Evolutionary conservation across 2,329 filamentous ascomycete genomes (phyloP).

Genomic region (Colletotrichum sp.): DNA sequence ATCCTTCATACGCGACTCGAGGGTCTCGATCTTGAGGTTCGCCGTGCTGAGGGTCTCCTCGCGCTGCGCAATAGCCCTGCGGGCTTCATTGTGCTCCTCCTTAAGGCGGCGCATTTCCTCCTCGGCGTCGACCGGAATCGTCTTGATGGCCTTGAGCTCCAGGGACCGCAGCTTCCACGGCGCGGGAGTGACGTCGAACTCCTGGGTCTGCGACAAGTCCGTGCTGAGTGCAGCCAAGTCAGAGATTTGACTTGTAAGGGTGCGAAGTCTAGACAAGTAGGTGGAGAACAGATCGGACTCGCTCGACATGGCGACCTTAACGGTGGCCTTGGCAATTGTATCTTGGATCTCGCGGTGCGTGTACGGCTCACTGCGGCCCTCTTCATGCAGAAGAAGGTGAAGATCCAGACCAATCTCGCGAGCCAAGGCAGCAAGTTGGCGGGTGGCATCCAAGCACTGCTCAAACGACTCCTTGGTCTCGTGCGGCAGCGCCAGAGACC

Average conservation of each 20-base stretch:
- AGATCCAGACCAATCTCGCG: slow-evolving; percentile 72
- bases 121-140: slow-evolving; percentile 80
- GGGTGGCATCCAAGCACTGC: slow-evolving; percentile 67
- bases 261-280: slow-evolving; percentile 70
- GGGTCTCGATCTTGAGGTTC: slow-evolving; percentile 90
- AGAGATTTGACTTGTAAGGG: slow-evolving; percentile 66
- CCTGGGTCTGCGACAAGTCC: slow-evolving; percentile 74
- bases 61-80: slow-evolving; percentile 72
- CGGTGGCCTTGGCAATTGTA: slow-evolving; percentile 63
- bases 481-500: slow-evolving; percentile 75
- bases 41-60: slow-evolving; percentile 87
- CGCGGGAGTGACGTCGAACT: slow-evolving; percentile 77
- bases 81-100: slow-evolving; percentile 80
- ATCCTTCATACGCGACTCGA: slow-evolving; percentile 87
- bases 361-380: slow-evolving; percentile 71
- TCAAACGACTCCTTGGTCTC: slow-evolving; percentile 75
- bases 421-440: slow-evolving; percentile 69
- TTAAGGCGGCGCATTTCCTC: slow-evolving; percentile 82
- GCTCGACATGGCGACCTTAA: slow-evolving; percentile 54
- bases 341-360: slow-evolving; percentile 70
- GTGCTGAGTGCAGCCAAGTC: slow-evolving; percentile 74
- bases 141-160: slow-evolving; percentile 83
- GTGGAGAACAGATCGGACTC: slow-evolving; percentile 75
- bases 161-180: slow-evolving; percentile 87
- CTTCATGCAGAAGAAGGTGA: slow-evolving; percentile 71